A percentile compares a stretch with the other conserved stretches of the same genome.
phyloP scores from a whole-genome alignment of 1,139 yeast genomes.

The Pichia sp. region DNA sequence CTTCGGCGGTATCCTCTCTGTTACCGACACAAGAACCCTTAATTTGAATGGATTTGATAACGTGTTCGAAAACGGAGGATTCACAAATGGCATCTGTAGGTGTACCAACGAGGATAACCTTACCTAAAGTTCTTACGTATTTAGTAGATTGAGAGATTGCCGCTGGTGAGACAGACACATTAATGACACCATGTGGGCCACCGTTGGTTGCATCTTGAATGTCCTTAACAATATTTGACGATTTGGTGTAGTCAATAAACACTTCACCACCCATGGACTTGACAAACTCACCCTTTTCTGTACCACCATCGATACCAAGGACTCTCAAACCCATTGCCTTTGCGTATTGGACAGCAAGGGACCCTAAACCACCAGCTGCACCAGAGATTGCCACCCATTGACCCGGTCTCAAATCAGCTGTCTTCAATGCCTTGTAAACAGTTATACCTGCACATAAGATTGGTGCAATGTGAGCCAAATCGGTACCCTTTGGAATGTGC shows the following conservation, averaged over 20 bases:
- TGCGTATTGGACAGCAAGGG: slow-evolving; percentile 69
- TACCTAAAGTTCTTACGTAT: slow-evolving; percentile 63
- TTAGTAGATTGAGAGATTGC: slow-evolving; percentile 59
- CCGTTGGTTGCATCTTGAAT: slow-evolving; percentile 53
- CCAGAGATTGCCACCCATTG: slow-evolving; percentile 76
- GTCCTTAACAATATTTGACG: slow-evolving; percentile 51
- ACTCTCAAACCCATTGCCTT: slow-evolving; percentile 71
- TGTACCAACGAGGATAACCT: slow-evolving; percentile 66
- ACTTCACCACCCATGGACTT: slow-evolving; percentile 59
- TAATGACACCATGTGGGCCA: slow-evolving; percentile 72
- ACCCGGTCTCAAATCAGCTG: slow-evolving; percentile 53
- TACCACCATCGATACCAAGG: slow-evolving; percentile 71
- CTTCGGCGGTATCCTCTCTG: slow-evolving; percentile 74
- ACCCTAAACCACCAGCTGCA: slow-evolving; percentile 77
- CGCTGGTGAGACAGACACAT: slow-evolving; percentile 63
- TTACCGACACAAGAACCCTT: slow-evolving; percentile 75
- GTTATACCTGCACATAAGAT: slow-evolving; percentile 78
- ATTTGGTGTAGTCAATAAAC: slow-evolving; percentile 54
- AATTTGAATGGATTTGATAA: slow-evolving; percentile 55
- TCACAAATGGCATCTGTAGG: slow-evolving; percentile 66
- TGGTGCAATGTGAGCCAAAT: slow-evolving; percentile 63
- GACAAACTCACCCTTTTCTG: slow-evolving; percentile 51
- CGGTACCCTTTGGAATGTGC: slow-evolving; percentile 56
- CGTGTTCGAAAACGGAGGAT: slow-evolving; percentile 59
- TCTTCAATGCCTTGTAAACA: slow-evolving; percentile 70